Conservation (phyloP, 768 basidiomycete genomes). For the Lyophyllum atratum region DNA sequence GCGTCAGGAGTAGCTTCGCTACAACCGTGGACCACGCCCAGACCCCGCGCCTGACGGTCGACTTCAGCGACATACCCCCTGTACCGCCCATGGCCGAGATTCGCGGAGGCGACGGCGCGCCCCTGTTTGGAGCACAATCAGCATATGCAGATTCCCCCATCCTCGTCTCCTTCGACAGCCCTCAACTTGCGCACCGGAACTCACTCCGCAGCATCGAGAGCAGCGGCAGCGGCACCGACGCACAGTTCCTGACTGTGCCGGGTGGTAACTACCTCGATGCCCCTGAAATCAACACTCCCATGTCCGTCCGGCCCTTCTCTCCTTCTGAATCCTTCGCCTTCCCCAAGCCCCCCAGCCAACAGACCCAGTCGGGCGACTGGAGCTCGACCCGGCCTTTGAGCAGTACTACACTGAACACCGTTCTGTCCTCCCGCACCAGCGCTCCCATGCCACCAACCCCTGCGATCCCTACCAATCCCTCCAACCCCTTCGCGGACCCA, state of each 20-base stretch:
- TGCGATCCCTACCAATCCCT: constrained; percentile 20
- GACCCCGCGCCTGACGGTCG: constrained; percentile 21
- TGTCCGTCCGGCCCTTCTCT: constrained; percentile 68
- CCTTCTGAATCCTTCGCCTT: constrained; percentile 70
- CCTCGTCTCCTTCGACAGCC: constrained; percentile 32
- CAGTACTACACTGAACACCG: constrained; percentile 10
- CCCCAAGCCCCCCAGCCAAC: constrained; percentile 56
- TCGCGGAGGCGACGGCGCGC: constrained; percentile 27
- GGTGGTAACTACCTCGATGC: constrained; percentile 16
- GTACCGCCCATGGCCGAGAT: constrained; percentile 60
- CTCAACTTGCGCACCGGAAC: constrained; percentile 25
- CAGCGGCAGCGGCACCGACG: constrained; percentile 35
- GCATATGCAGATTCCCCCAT: constrained; percentile 24
- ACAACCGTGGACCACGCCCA: constrained; percentile 55
- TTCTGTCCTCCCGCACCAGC: constrained; percentile 4
- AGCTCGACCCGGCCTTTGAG: constrained; percentile 24
- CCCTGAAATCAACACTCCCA: constrained; percentile 44
- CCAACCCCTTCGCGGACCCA: constrained; percentile 38
- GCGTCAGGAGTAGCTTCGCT: constrained; percentile 62
- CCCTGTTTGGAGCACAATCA: constrained; percentile 10
- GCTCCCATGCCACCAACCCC: constrained; percentile 10
- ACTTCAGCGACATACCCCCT: constrained; percentile 33
- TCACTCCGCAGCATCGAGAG: constrained; percentile 44
- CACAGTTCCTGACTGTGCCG: constrained; percentile 42
- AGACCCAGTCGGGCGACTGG: constrained; percentile 18